These are phyloP conservation scores for Sporodiniella umbellata DNA, from an alignment of 371 early-diverging fungal species.

Conservation along the genomic window DNA sequence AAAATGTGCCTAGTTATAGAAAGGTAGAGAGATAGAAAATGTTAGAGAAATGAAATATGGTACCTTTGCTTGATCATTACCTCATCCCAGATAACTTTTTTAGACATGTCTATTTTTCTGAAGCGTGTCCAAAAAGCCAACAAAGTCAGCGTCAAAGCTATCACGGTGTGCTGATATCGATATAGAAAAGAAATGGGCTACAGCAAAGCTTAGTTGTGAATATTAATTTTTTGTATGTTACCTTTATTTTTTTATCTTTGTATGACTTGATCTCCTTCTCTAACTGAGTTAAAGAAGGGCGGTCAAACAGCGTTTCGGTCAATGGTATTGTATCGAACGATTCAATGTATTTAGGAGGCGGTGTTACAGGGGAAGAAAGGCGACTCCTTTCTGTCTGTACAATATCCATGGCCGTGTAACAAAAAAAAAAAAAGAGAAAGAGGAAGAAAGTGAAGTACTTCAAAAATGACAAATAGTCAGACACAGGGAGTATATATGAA, in stretches of 20 bases:
- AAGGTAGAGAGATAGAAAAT: neutral
- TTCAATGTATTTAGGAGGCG: slow-evolving; percentile 19
- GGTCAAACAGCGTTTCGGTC: slow-evolving; percentile 3
- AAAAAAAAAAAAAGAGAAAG: neutral
- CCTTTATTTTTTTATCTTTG: slow-evolving; percentile 4
- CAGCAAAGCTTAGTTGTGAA: neutral
- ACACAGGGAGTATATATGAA: neutral
- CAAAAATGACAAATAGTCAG: neutral
- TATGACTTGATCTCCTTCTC: slow-evolving; percentile 1
- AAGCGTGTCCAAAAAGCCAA: slow-evolving; percentile 72
- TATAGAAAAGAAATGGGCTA: slow-evolving; percentile 7
- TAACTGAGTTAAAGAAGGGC: neutral
- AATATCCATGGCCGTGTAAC: slow-evolving; percentile 11
- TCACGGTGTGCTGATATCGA: slow-evolving; percentile 5
- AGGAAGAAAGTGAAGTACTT: neutral
- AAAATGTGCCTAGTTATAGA: slow-evolving; percentile 76
- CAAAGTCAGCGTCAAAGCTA: slow-evolving; percentile 28
- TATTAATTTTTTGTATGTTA: neutral
- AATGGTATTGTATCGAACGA: slow-evolving; percentile 17
- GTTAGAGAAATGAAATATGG: neutral
- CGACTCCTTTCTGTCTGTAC: slow-evolving; percentile 17
- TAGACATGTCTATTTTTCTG: slow-evolving; percentile 66
- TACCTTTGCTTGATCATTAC: slow-evolving; percentile 14
- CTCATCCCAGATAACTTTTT: slow-evolving; percentile 80
- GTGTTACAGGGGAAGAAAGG: slow-evolving; percentile 10